phyloP scores from a whole-genome alignment of 1,284 basidiomycete genomes.

The Megacollybia platyphylla region DNA sequence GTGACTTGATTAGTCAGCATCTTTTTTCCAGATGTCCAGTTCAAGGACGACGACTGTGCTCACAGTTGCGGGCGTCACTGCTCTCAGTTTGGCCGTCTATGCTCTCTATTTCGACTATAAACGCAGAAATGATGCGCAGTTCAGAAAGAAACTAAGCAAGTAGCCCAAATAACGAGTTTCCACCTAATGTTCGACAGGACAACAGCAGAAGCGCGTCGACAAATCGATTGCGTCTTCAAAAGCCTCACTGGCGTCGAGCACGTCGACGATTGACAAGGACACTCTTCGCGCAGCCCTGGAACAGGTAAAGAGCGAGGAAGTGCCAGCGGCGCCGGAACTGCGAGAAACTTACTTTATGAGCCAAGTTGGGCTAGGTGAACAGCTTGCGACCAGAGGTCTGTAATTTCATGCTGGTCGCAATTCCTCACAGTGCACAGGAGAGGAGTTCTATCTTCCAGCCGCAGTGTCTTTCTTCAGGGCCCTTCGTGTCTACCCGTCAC shows the following conservation, averaged over 20 bases:
- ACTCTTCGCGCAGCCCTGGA: constrained; percentile 51
- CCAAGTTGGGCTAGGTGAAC: constrained; percentile 82
- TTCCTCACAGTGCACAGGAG: constrained; percentile 35
- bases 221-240: constrained; percentile 64
- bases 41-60: constrained; percentile 28
- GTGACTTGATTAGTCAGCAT: constrained; percentile 1
- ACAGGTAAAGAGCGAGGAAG: constrained; percentile 48
- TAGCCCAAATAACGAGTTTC: constrained; percentile 13
- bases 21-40: constrained; percentile 20
- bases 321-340: constrained; percentile 58
- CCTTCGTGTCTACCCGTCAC: constrained; percentile 87
- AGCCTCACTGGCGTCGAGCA: constrained; percentile 20
- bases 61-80: constrained; percentile 58
- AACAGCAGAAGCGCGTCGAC: constrained; percentile 82
- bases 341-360: constrained; percentile 87
- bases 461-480: constrained; percentile 91
- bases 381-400: constrained; percentile 67
- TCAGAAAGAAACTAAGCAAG: constrained; percentile 84
- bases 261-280: constrained; percentile 20
- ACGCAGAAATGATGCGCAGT: constrained; percentile 77
- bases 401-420: constrained; percentile 5
- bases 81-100: constrained; percentile 63
- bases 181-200: constrained; percentile 35
- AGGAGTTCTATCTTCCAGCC: constrained; percentile 64
- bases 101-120: constrained; percentile 93